A percentile compares a stretch with the other conserved stretches of the same genome.
Conservation (phyloP, 495 filamentous ascomycete species). For the Apiosordaria backusii region DNA sequence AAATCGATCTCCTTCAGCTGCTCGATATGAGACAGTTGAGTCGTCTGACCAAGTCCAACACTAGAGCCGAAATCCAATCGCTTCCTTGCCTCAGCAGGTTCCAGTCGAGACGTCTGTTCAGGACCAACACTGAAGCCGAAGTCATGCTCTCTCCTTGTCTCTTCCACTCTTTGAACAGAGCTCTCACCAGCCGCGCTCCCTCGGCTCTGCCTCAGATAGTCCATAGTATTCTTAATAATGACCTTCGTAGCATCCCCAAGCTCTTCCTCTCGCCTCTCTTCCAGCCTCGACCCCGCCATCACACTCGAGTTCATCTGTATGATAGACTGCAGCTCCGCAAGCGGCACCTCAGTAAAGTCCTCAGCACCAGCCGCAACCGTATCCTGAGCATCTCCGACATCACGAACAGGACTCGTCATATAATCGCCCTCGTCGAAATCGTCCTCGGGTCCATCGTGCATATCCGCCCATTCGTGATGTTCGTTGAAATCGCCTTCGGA, state of each 20-base stretch:
- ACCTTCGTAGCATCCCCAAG: conserved; percentile 43
- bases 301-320: conserved; percentile 36
- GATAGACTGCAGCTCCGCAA: conserved; percentile 41
- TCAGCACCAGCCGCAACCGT: conserved; percentile 41
- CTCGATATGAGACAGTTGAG: not conserved
- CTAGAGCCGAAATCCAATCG: not conserved
- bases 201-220: conserved; percentile 38
- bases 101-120: not conserved
- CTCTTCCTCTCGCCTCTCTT: conserved; percentile 25
- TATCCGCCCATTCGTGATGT: conserved; percentile 19
- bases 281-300: conserved; percentile 30
- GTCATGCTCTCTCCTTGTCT: not conserved
- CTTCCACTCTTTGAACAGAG: not conserved
- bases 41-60: not conserved
- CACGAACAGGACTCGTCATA: conserved; percentile 11
- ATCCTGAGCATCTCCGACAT: conserved; percentile 29
- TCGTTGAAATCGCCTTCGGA: conserved; percentile 18
- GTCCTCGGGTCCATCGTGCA: conserved; percentile 16
- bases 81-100: not conserved
- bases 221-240: conserved; percentile 44
- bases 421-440: conserved; percentile 29
- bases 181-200: conserved; percentile 1
- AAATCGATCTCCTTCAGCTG: not conserved
- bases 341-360: conserved; percentile 50
- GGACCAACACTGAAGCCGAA: not conserved